A percentile compares a stretch with the other conserved stretches of the same genome.
Evolutionary conservation across 768 basidiomycete species (phyloP).

Genomic region (Cantharellus anzutake): DNA sequence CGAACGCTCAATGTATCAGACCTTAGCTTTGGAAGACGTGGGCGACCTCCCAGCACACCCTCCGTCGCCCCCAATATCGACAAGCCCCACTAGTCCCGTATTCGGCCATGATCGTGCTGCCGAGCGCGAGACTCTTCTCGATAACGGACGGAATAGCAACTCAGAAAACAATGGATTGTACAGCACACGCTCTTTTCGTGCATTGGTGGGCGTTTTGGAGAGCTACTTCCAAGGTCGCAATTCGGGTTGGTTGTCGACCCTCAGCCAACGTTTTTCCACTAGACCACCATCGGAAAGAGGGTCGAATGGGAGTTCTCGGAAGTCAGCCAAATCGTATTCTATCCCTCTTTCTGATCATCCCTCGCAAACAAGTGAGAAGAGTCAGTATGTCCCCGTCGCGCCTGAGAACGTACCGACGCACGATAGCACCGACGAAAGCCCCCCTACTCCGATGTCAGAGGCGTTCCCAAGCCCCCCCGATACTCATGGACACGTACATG

Average conservation of each 20-base stretch:
- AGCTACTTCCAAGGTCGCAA: background rate
- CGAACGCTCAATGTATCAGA: background rate
- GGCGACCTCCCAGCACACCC: background rate
- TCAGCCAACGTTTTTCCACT: background rate
- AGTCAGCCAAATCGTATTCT: too few species aligned
- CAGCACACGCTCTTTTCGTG: background rate
- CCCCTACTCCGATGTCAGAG: background rate
- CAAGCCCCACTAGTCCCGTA: background rate
- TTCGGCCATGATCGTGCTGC: background rate
- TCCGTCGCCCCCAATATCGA: background rate
- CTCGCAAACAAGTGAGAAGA: background rate
- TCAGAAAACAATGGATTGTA: too few species aligned
- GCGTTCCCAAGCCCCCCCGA: background rate
- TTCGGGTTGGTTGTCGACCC: background rate
- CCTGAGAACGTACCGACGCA: background rate
- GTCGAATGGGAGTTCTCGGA: too few species aligned
- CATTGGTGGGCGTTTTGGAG: too few species aligned
- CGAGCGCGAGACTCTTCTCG: background rate
- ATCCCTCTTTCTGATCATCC: background rate
- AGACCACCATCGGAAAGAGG: too few species aligned
- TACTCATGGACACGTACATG: background rate
- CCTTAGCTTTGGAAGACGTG: background rate
- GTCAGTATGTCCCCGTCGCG: background rate
- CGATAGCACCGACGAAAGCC: background rate
- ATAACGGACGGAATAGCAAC: background rate